phyloP scores from a whole-genome alignment of 805 yeast genomes.

The Pichia membranifaciens region DNA sequence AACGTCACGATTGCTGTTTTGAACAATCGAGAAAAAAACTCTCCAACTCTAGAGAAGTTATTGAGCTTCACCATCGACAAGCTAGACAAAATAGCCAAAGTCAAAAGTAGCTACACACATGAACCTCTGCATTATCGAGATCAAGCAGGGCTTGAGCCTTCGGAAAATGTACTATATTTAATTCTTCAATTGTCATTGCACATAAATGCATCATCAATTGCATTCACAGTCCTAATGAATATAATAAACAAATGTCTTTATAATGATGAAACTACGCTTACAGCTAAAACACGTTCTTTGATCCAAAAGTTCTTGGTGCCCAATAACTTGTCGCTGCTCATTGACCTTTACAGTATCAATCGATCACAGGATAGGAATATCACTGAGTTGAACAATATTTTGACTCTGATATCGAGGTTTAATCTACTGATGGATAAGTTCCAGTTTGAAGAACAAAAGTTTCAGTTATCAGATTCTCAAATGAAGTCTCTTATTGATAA shows the following conservation, averaged over 20 bases:
- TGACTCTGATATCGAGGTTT: conserved; percentile 11
- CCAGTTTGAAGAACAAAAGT: conserved; percentile 1
- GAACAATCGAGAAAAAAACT: background rate
- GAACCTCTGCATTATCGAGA: background rate
- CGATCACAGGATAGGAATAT: conserved; percentile 7
- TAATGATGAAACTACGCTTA: background rate
- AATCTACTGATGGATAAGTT: conserved; percentile 11
- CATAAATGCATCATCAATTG: background rate
- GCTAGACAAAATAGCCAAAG: background rate
- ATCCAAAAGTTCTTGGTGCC: too few relatives aligned
- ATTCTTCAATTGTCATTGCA: conserved; percentile 2
- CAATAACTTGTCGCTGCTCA: background rate
- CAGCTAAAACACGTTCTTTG: too few relatives aligned
- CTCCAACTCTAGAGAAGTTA: background rate
- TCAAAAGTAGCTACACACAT: background rate
- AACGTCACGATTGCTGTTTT: conserved; percentile 1
- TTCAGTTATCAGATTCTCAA: conserved; percentile 3
- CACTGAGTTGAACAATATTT: conserved; percentile 9
- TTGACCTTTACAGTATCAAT: conserved; percentile 15
- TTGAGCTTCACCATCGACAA: background rate
- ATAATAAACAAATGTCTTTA: background rate
- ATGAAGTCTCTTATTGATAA: conserved; percentile 14
- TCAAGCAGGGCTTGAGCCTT: background rate
- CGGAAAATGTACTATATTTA: background rate
- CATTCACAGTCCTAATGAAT: background rate